Conservation (phyloP, 2,329 filamentous ascomycete genomes). For the Colletotrichum neosansevieriae region DNA sequence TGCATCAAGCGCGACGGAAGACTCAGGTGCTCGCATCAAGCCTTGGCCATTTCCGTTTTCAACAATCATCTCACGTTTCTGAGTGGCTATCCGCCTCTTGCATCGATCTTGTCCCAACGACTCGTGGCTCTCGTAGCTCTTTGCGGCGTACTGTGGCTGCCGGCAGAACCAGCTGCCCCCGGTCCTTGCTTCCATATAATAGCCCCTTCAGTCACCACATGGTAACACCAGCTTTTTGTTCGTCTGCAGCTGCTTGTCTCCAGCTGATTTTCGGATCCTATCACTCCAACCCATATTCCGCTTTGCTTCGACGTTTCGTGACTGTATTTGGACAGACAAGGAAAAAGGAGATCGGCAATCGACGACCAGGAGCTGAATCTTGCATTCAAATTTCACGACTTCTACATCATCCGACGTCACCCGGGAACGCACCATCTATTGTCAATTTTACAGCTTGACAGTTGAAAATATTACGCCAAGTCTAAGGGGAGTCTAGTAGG, state of each 20-base stretch:
- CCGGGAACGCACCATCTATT: conserved; percentile 27
- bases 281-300: not conserved
- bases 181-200: conserved; percentile 27
- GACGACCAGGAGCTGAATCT: not conserved
- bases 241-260: conserved; percentile 15
- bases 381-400: not conserved
- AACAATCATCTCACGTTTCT: conserved; percentile 26
- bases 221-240: conserved; percentile 1
- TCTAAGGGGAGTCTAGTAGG: conserved; percentile 25
- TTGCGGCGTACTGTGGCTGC: conserved; percentile 13
- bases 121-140: conserved; percentile 21
- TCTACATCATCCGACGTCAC: conserved; percentile 3
- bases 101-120: conserved; percentile 32
- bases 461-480: conserved; percentile 35
- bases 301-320: not conserved
- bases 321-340: not conserved
- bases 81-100: conserved; percentile 28
- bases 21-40: conserved; percentile 23
- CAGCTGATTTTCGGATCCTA: conserved; percentile 7
- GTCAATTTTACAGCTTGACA: conserved; percentile 26
- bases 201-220: conserved; percentile 18
- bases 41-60: conserved; percentile 39
- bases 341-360: not conserved
- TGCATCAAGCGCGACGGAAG: conserved; percentile 27
- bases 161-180: conserved; percentile 1